Base-by-base conservation (phyloP, 1,284 basidiomycete genomes). In the Rhodotorula sp. region DNA sequence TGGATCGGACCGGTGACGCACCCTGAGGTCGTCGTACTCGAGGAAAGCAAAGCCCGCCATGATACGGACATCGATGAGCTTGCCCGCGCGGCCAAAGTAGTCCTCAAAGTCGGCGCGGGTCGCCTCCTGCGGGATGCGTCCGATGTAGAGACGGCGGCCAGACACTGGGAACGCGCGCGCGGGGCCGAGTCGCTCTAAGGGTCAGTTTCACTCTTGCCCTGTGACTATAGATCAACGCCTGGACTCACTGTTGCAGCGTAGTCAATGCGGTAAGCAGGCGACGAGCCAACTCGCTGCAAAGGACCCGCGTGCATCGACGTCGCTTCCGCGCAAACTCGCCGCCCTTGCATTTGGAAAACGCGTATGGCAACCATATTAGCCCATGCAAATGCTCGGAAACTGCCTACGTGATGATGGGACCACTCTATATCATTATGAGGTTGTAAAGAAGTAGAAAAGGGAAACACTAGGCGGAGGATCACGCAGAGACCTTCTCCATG, bases 31-130 rank as follows among this genome's bases (percentile, higher is more conserved):
- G 81, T 94, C 93, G 79, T 94, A 97, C 83, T 97, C 94, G 78
- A 97, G 88, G 80, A 97, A 97, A 63, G 93, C 94, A 79, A 96
- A 97, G 57, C 91, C 91, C 39, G 65, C 92, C 92, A 97, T 95
- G 81, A 97, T 90, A 78, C 92, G 89, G 82, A 92, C 90, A 83
- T 97, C 94, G 77, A 91, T 85, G 78, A 96, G 90, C 71, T 87
- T 88, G 49, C 93, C 92, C 81, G 89, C 91, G 73, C 92, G 90
- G 81, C 96, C 70, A 34, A 78, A 78, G 73, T 65, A 62, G 64
- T 72, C 73, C 64, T 78, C 73, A 51, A 76, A 65, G 65, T 77
- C 76, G 54, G 63, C 56, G 49, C 75, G 67, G 23, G 65, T 56
- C 7, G 75, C 76, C 56, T 72, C 70, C 47, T 68, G 76, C 34